Evolutionary conservation across 768 basidiomycete species (phyloP), one percentile per base, ranked within the genome.

Genomic region (Tubosaeta sp.): DNA sequence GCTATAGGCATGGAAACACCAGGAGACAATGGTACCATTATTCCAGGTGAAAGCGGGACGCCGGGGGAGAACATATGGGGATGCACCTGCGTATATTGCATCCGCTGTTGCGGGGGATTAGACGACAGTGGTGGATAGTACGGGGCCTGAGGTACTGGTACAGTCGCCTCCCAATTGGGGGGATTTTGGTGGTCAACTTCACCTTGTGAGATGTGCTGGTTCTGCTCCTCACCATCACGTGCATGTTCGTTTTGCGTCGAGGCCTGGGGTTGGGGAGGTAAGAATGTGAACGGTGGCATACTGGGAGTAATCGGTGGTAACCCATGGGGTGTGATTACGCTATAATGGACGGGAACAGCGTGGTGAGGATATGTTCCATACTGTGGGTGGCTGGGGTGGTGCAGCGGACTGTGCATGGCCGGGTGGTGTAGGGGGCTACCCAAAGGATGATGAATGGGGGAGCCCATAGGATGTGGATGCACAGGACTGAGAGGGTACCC

Each of bases 231-330:
- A n/a, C 32, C 39, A 19, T 46, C 53, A 12, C 32, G 51, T 2
- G 13, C 6, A 14, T 53, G 25, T 19, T 53, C 61, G 14, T 56
- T 61, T 51, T 65, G 71, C 11, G 39, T 52, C 16, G 58, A 55
- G 6, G 44, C 57, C 35, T 54, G 60, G 14, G 40, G 73, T 61
- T 62, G 77, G 36, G 80, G 81, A 16, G 81, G 76, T 32, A 86
- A 75, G 68, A 96, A 94, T 12, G 83, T 85, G 71, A 96, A 98
- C 6, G 91, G 84, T 1, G 95, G 95, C 94, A 98, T 97, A 53
- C 87, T 89, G 0, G 94, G 94, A n/a, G 94, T 96, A 62, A 96
- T 92, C 2, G 90, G 87, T 13, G 90, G 89, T n/a, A 93, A 71
- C 0, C 89, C 87, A 55, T 84, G 81, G n/a, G 86, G 86, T 10